Base-by-base conservation (phyloP, 2,329 filamentous ascomycete species). In the Trichoderma sp. region DNA sequence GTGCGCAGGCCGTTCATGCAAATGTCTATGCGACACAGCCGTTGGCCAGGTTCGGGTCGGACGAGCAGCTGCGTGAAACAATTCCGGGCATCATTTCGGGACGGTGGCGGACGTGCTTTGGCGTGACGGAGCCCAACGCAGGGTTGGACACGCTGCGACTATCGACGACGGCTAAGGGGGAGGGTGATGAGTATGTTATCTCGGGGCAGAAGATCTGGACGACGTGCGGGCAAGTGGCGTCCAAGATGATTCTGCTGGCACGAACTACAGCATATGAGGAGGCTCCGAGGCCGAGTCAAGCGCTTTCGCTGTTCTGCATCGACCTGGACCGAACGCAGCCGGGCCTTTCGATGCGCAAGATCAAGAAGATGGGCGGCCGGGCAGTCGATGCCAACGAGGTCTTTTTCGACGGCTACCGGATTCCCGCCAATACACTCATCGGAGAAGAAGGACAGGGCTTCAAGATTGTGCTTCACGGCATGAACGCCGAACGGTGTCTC, bases 131-230 rank as follows among this genome's bases (percentile, higher is more conserved):
- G 79, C 93, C 93, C 0, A 91, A 94, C 74, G 90, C 92, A 0
- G 93, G 93, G 0, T 87, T 97, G 1, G 91, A 97, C 72, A 97
- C 93, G 0, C 83, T 95, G 12, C 88, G 90, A 56, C 83, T 97
- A 4, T 86, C 85, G 51, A 95, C 93, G 0, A 81, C 83, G 6
- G 93, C 93, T 0, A 86, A 80, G 74, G 77, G 80, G 47, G 70
- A 73, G 3, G 87, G 89, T 24, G 88, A 87, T 15, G 86, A 84
- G 4, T 97, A 95, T 78, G 84, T 82, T 1, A 86, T 97, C 12
- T 88, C 88, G 0, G 93, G 93, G 0, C 92, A 95, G 79, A 97
- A 97, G 82, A 95, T 95, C 70, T 97, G 93, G 93, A 97, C 96
- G 70, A 93, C 93, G 0, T 95, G 90, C 68, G 93, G 93, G 0